phyloP scores from a whole-genome alignment of 768 basidiomycete species.

The Lentinula lateritia region DNA sequence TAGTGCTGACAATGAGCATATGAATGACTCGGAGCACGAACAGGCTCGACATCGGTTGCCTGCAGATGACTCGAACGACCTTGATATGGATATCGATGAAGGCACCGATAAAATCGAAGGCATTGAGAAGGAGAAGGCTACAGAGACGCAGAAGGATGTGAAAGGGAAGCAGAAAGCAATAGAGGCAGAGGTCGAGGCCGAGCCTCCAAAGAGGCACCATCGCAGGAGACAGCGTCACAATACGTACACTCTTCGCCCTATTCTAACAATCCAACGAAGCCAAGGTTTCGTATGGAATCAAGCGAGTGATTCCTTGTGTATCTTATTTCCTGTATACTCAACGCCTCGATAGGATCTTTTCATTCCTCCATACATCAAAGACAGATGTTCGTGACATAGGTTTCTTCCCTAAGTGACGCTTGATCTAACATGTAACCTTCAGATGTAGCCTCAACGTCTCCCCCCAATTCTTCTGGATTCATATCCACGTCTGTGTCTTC shows the following conservation, averaged over 20 bases:
- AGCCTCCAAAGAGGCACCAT: constrained; percentile 39
- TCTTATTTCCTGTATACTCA: neutral
- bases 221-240: constrained; percentile 49
- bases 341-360: constrained; percentile 61
- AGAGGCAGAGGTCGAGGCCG: constrained; percentile 53
- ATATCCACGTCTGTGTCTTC: constrained; percentile 66
- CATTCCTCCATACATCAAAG: constrained; percentile 85
- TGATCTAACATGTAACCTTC: constrained; percentile 9
- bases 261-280: constrained; percentile 80
- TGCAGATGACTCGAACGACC: constrained; percentile 22
- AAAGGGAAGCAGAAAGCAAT: constrained; percentile 81
- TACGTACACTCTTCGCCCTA: constrained; percentile 63
- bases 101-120: constrained; percentile 36
- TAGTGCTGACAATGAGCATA: constrained; percentile 11
- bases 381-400: constrained; percentile 63
- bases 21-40: constrained; percentile 29
- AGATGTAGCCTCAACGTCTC: constrained; percentile 84
- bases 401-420: constrained; percentile 10
- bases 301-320: constrained; percentile 36
- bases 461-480: constrained; percentile 63
- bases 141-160: constrained; percentile 49
- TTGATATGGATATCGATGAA: constrained; percentile 57
- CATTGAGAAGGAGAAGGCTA: constrained; percentile 33
- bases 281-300: constrained; percentile 93
- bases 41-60: constrained; percentile 24